Percentiles rank a stretch among this genome's conserved stretches.
These are phyloP conservation scores for Porpolomopsis calyptriformis DNA, from an alignment of 768 basidiomycete species.

Conservation along the genomic window DNA sequence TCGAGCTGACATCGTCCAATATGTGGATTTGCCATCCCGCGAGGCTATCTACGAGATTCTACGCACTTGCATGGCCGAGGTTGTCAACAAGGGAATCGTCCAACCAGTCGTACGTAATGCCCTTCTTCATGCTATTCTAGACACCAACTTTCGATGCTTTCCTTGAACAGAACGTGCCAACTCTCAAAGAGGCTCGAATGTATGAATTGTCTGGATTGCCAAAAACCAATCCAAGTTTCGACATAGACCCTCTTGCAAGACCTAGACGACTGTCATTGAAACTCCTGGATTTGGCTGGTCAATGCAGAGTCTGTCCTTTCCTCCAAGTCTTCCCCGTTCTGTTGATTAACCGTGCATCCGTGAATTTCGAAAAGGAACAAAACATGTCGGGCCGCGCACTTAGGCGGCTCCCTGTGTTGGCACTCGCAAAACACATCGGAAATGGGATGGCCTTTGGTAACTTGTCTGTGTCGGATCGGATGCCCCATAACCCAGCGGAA, in stretches of 20 bases:
- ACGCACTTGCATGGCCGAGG: slow-evolving; percentile 68
- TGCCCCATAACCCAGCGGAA: background rate
- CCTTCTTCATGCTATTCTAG: background rate
- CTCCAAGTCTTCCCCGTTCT: slow-evolving; percentile 2
- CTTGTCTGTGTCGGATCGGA: background rate
- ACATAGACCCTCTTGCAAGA: slow-evolving; percentile 32
- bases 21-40: slow-evolving; percentile 80
- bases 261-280: slow-evolving; percentile 44
- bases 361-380: slow-evolving; percentile 35
- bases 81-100: slow-evolving; percentile 66
- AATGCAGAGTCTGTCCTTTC: slow-evolving; percentile 53
- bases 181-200: slow-evolving; percentile 49
- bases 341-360: background rate
- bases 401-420: slow-evolving; percentile 87
- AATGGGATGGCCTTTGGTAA: slow-evolving; percentile 11
- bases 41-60: slow-evolving; percentile 93
- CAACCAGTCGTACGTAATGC: slow-evolving; percentile 40
- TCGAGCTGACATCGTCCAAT: slow-evolving; percentile 94
- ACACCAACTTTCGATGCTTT: background rate
- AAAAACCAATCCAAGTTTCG: slow-evolving; percentile 5
- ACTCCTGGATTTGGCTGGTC: slow-evolving; percentile 57
- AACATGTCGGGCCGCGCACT: slow-evolving; percentile 90
- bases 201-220: slow-evolving; percentile 32
- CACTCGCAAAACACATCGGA: slow-evolving; percentile 75
- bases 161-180: slow-evolving; percentile 43